Evolutionary conservation across 2,329 filamentous ascomycete species (phyloP).

Genomic region (Colletotrichum somersetense): DNA sequence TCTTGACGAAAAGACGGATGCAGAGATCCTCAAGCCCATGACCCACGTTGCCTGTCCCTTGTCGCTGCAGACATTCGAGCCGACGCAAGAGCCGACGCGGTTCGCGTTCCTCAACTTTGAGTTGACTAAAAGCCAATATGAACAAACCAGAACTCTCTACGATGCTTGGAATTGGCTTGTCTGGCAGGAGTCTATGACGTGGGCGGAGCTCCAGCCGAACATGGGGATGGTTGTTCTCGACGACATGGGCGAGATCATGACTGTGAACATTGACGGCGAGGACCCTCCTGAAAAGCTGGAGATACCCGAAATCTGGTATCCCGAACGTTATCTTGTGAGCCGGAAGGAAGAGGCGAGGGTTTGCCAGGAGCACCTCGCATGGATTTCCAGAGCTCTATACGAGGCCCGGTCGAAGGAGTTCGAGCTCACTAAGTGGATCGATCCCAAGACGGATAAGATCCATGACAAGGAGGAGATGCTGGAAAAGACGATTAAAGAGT

Average conservation of each 20-base stretch:
- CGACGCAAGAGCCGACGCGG: constrained; percentile 48
- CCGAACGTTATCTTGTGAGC: constrained; percentile 64
- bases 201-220: constrained; percentile 51
- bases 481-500: constrained; percentile 45
- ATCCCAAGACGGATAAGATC: constrained; percentile 39
- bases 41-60: constrained; percentile 48
- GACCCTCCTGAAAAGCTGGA: constrained; percentile 60
- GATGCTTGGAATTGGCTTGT: constrained; percentile 63
- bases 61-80: constrained; percentile 48
- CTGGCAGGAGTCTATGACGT: constrained; percentile 59
- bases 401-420: constrained; percentile 39
- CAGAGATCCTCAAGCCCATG: constrained; percentile 48
- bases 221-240: constrained; percentile 59
- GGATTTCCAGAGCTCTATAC: constrained; percentile 44
- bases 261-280: constrained; percentile 59
- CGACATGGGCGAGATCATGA: constrained; percentile 64
- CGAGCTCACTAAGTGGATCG: constrained; percentile 43
- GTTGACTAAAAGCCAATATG: constrained; percentile 53
- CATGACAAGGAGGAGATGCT: constrained; percentile 50
- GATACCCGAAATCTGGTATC: constrained; percentile 65
- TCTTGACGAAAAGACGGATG: constrained; percentile 46
- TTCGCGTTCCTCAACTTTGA: constrained; percentile 60
- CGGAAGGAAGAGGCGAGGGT: constrained; percentile 60
- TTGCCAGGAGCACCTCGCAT: constrained; percentile 55
- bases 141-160: constrained; percentile 58